Base-by-base conservation (phyloP, 2,329 filamentous ascomycete genomes). In the Neofusicoccum cordaticola region DNA sequence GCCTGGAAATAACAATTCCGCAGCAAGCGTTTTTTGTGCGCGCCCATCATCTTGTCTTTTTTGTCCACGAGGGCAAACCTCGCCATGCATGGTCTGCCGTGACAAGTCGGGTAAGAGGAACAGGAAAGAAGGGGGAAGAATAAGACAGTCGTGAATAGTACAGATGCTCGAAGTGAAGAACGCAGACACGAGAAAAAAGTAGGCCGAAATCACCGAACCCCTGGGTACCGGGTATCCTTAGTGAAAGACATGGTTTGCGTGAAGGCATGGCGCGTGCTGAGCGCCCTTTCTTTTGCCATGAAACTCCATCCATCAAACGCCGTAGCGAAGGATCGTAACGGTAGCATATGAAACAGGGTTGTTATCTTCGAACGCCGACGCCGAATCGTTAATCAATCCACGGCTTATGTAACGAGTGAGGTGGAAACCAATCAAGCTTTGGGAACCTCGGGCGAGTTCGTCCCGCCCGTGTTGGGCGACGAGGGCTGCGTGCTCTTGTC, bases 281-380 rank as follows among this genome's bases (percentile, higher is more conserved):
- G 42, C 56, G 41, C 41, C 56, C 44, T 47, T 60, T 60, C 56
- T 60, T 60, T 60, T 60, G 56, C 56, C 61, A 44, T 37, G 41
- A 53, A 63, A 63, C 61, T 52, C 61, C 61, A 53, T 45, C 61
- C 61, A 39, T 63, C 61, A 63, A 63, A 63, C 61, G 61, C 61
- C 61, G 61, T 45, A 53, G 48, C 61, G 61, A 63, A 31, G 48
- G 61, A 47, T 63, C 61, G 61, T 45, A 53, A 27, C 48, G 45
- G 41, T 34, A 63, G 48, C 31, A 53, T 63, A 63, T 63, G 61
- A 63, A 63, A 63, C 61, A 63, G 31, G 44, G 48, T 53, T 42
- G 41, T 17, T 53, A 63, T 63, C 48, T 63, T 63, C 47, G 47
- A 60, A 60, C 60, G 60, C 60, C 60, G 39, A 63, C 61, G 56